Evolutionary conservation across 2,329 filamentous ascomycete species (phyloP).

Genomic region (Cladosporium sp.): DNA sequence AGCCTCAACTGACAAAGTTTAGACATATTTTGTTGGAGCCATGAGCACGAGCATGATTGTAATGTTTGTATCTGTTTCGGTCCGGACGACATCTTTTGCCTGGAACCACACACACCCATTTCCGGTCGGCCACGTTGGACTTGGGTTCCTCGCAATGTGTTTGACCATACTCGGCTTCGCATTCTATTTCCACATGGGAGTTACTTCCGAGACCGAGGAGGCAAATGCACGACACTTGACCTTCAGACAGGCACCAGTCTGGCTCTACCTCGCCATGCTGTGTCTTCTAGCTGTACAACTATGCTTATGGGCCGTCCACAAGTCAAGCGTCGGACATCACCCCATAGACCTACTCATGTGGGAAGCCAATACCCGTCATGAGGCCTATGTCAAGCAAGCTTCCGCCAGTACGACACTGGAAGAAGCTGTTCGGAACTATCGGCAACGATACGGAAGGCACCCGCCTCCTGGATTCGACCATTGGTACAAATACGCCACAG

Average conservation of each 20-base stretch:
- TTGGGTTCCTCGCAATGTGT: slow-evolving; percentile 19
- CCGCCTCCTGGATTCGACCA: slow-evolving; percentile 56
- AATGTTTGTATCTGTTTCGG: slow-evolving; percentile 32
- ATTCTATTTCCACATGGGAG: slow-evolving; percentile 22
- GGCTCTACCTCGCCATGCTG: slow-evolving; percentile 34
- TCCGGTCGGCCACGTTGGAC: slow-evolving; percentile 20
- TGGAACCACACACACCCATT: slow-evolving; percentile 29
- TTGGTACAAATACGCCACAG: slow-evolving; percentile 53
- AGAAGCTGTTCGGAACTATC: slow-evolving; percentile 48
- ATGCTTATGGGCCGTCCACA: slow-evolving; percentile 36
- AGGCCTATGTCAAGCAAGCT: slow-evolving; percentile 45
- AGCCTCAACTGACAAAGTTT: neutral
- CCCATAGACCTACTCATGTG: slow-evolving; percentile 52
- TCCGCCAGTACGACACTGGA: slow-evolving; percentile 42
- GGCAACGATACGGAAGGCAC: slow-evolving; percentile 45
- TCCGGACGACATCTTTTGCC: slow-evolving; percentile 27
- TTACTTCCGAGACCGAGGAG: slow-evolving; percentile 10
- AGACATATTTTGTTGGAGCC: slow-evolving; percentile 38
- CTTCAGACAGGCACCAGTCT: slow-evolving; percentile 20
- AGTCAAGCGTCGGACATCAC: slow-evolving; percentile 39
- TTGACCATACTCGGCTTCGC: slow-evolving; percentile 27
- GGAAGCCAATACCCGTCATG: slow-evolving; percentile 42
- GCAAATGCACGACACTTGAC: neutral
- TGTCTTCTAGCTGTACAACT: slow-evolving; percentile 39
- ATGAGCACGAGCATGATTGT: slow-evolving; percentile 35